Percentiles rank a stretch among this genome's conserved stretches.
Conservation (phyloP, 2,329 filamentous ascomycete species). For the Incumbomyces delicatus region DNA sequence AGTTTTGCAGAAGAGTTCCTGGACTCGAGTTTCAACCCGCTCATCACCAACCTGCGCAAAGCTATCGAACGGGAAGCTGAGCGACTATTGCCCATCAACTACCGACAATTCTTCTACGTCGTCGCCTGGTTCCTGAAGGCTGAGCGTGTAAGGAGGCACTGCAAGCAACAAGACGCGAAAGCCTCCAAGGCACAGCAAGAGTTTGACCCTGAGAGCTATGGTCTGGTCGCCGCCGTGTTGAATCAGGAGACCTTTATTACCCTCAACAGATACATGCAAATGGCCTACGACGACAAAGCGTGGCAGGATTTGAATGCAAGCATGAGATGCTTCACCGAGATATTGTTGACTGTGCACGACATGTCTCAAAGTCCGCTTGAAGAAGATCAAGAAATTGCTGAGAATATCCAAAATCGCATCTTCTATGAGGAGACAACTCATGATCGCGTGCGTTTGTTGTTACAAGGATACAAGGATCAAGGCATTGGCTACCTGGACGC, state of each 20-base stretch:
- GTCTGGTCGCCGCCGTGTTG: conserved; percentile 76
- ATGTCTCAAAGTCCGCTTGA: conserved; percentile 78
- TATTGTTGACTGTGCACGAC: conserved; percentile 81
- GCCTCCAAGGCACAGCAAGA: conserved; percentile 39
- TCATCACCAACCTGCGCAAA: conserved; percentile 75
- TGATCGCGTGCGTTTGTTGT: conserved; percentile 70
- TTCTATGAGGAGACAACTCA: conserved; percentile 97
- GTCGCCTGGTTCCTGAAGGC: conserved; percentile 88
- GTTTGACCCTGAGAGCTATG: conserved; percentile 64
- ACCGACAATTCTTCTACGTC: conserved; percentile 82
- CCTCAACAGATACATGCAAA: conserved; percentile 72
- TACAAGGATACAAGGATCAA: conserved; percentile 84
- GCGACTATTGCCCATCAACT: conserved; percentile 66
- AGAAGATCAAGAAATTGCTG: conserved; percentile 94
- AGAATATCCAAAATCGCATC: conserved; percentile 93
- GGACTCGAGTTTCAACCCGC: conserved; percentile 88
- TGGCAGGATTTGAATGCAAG: conserved; percentile 80
- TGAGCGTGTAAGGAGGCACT: conserved; percentile 61
- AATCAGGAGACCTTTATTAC: conserved; percentile 93
- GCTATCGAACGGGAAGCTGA: conserved; percentile 84
- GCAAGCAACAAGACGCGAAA: conserved; percentile 45
- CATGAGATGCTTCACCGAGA: conserved; percentile 92
- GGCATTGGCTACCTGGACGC: conserved; percentile 89
- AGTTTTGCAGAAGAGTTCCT: conserved; percentile 86
- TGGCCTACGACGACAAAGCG: conserved; percentile 67